Evolutionary conservation across 305 asterid species (phyloP).

Genomic region (Fraxinus paxiana): DNA sequence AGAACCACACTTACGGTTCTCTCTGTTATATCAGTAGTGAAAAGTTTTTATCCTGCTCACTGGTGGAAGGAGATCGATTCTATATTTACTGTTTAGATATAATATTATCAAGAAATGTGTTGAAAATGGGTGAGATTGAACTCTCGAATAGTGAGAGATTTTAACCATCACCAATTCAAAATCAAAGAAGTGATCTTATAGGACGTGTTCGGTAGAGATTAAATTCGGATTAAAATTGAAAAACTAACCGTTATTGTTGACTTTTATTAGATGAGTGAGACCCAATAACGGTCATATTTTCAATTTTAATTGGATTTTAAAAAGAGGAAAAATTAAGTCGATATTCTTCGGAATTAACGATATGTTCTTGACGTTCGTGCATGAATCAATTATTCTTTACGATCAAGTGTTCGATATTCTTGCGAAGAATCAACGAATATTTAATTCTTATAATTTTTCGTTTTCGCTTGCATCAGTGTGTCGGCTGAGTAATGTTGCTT

Average conservation of each 20-base stretch:
- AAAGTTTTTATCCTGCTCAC: too few relatives aligned
- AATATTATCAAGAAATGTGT: not conserved
- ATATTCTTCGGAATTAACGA: not conserved
- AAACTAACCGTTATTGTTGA: too few relatives aligned
- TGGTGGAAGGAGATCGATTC: too few relatives aligned
- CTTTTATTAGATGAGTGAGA: too few relatives aligned
- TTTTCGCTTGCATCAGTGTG: not conserved
- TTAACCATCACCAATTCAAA: not conserved
- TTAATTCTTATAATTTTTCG: not conserved
- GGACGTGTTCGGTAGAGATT: too few relatives aligned
- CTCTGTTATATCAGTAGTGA: too few relatives aligned
- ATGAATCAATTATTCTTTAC: not conserved
- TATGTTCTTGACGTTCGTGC: not conserved
- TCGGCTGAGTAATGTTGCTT: not conserved
- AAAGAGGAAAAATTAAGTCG: not conserved
- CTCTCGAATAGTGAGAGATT: not conserved
- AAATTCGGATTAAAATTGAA: too few relatives aligned
- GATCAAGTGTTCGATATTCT: not conserved
- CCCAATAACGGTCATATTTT: too few relatives aligned
- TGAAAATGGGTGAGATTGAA: not conserved
- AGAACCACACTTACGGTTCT: too few relatives aligned
- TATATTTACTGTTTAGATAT: not conserved
- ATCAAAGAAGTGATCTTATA: not conserved
- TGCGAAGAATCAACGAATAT: not conserved
- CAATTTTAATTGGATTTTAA: too few relatives aligned